Evolutionary conservation across 108 stramenopile genomes (phyloP).

Genomic region (Conticribra weissflogii): DNA sequence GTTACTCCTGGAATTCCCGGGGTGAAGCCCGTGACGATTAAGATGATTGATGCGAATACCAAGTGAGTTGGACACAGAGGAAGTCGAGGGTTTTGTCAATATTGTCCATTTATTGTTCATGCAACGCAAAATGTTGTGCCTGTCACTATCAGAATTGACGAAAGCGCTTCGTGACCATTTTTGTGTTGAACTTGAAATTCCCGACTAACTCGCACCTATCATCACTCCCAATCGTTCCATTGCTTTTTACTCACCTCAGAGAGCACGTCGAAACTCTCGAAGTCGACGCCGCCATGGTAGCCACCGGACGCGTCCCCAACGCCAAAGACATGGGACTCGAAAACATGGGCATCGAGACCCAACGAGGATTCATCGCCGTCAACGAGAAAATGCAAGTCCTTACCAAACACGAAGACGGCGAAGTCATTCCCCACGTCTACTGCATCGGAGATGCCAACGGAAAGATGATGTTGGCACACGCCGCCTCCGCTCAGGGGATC

Average conservation of each 20-base stretch:
- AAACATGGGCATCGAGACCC: constrained; percentile 86
- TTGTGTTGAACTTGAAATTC: background rate
- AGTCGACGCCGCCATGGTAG: constrained; percentile 98
- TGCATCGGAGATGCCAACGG: constrained; percentile 99
- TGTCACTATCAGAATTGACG: background rate
- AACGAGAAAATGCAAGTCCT: constrained; percentile 97
- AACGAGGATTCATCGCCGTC: constrained; percentile 95
- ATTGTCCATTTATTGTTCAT: too few species aligned
- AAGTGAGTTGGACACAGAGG: too few species aligned
- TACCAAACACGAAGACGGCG: constrained; percentile 78
- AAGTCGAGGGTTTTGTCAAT: too few species aligned
- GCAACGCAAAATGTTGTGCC: background rate
- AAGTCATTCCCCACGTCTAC: constrained; percentile 90
- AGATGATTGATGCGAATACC: constrained; percentile 98
- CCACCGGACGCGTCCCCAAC: constrained; percentile 98
- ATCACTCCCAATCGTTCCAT: too few species aligned
- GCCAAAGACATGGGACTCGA: constrained; percentile 94
- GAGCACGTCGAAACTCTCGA: constrained; percentile 97
- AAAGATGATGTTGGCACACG: constrained; percentile 99
- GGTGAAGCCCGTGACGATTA: constrained; percentile 96
- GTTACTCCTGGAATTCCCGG: constrained; percentile 96
- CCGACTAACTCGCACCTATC: too few species aligned
- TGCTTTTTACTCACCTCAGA: too few species aligned
- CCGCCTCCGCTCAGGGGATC: constrained; percentile 97
- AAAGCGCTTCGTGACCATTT: constrained; percentile 1